phyloP scores from a whole-genome alignment of 2,329 filamentous ascomycete species.

The Talaromyces sp. region DNA sequence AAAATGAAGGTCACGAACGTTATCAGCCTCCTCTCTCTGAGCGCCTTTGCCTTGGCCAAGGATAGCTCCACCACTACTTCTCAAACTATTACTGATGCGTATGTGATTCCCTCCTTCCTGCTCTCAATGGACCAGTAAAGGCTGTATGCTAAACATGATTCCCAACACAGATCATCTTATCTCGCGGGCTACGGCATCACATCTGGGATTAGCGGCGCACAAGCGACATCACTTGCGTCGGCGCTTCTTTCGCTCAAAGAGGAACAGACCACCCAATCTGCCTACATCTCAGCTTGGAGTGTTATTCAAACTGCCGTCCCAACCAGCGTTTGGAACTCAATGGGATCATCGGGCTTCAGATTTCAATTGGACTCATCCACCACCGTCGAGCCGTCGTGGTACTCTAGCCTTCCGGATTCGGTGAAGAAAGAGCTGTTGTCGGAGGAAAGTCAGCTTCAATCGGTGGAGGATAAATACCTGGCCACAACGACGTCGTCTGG shows the following conservation, averaged over 20 bases:
- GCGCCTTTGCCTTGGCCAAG: neutral
- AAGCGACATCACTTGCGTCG: conserved; percentile 11
- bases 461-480: neutral
- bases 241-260: neutral
- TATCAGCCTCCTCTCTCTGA: neutral
- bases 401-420: conserved; percentile 8
- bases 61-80: neutral
- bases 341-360: neutral
- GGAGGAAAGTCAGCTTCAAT: conserved; percentile 5
- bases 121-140: neutral
- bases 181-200: conserved; percentile 6
- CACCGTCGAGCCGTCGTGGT: conserved; percentile 11
- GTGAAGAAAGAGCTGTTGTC: neutral
- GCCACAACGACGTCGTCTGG: neutral
- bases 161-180: neutral
- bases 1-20: neutral
- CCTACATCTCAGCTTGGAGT: neutral
- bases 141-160: neutral
- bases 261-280: neutral
- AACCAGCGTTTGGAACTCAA: neutral
- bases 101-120: neutral
- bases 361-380: neutral
- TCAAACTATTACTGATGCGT: neutral
- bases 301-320: neutral
- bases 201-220: conserved; percentile 6